Evolutionary conservation across 2,329 filamentous ascomycete genomes (phyloP).

Genomic region (Sporothrix humicola): DNA sequence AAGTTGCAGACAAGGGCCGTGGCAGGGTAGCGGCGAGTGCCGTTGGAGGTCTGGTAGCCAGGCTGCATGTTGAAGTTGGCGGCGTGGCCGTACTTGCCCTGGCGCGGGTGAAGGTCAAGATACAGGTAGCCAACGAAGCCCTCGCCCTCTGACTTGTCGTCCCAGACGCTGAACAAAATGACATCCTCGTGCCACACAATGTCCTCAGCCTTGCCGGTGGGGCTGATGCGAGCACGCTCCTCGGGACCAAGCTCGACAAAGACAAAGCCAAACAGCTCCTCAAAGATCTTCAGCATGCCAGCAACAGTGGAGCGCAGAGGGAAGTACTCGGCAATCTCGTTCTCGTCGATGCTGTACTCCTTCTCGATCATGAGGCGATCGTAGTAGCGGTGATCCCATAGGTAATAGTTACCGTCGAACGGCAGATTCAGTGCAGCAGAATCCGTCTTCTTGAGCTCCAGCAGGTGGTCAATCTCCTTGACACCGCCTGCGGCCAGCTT

Average conservation of each 20-base stretch:
- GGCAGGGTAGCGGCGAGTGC: conserved; percentile 74
- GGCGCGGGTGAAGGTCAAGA: conserved; percentile 78
- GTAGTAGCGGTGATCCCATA: conserved; percentile 84
- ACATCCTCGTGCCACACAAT: conserved; percentile 84
- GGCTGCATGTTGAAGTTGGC: conserved; percentile 85
- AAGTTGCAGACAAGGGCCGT: conserved; percentile 87
- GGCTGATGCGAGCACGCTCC: conserved; percentile 68
- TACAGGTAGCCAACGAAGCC: conserved; percentile 83
- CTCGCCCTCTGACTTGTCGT: conserved; percentile 72
- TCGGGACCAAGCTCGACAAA: conserved; percentile 75
- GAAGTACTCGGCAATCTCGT: conserved; percentile 83
- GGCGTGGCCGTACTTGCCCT: conserved; percentile 83
- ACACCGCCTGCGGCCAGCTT: conserved; percentile 71
- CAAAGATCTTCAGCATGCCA: conserved; percentile 83
- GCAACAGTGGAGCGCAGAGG: conserved; percentile 74
- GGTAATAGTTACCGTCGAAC: conserved; percentile 74
- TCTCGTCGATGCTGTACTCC: conserved; percentile 79
- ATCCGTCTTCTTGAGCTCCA: conserved; percentile 75
- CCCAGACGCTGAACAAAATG: conserved; percentile 82
- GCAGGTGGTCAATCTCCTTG: conserved; percentile 73
- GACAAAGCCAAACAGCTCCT: conserved; percentile 78
- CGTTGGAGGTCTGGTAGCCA: conserved; percentile 69
- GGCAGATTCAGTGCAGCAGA: conserved; percentile 62
- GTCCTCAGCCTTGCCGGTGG: conserved; percentile 70
- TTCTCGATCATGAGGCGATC: conserved; percentile 80